phyloP scores from a whole-genome alignment of 257 asterid species.

The Primulina huaijiensis region DNA sequence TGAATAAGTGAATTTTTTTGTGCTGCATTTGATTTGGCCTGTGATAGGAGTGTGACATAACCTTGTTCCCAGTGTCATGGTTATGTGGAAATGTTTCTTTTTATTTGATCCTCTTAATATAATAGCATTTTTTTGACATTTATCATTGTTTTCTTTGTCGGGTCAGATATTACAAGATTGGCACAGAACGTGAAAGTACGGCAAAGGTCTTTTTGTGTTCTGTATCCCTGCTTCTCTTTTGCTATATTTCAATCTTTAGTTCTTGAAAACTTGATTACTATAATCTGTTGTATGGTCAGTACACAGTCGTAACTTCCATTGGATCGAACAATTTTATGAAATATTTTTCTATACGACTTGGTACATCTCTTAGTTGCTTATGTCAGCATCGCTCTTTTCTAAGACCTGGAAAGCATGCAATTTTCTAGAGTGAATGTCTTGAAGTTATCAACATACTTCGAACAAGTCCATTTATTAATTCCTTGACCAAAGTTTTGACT shows the following conservation, averaged over 20 bases:
- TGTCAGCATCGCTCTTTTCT: neutral
- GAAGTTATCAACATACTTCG: too few species aligned
- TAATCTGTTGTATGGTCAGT: neutral
- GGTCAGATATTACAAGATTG: conserved; percentile 76
- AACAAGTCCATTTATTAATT: neutral
- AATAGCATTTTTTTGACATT: neutral
- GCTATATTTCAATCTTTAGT: neutral
- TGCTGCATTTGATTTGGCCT: neutral
- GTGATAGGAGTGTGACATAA: neutral
- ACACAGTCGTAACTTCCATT: neutral
- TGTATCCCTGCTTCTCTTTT: neutral
- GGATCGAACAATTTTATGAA: neutral
- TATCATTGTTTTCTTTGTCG: conserved; percentile 5
- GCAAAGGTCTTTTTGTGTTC: conserved; percentile 61
- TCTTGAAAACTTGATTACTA: neutral
- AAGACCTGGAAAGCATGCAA: too few species aligned
- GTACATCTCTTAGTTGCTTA: neutral
- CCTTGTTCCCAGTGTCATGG: neutral
- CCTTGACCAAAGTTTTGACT: neutral
- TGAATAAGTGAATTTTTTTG: neutral
- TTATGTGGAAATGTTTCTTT: neutral
- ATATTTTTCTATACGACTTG: neutral
- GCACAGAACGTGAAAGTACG: conserved; percentile 86
- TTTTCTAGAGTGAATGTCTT: too few species aligned
- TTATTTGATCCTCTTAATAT: neutral